Conservation (phyloP, 768 basidiomycete genomes). For the Tulasnella sp. region DNA sequence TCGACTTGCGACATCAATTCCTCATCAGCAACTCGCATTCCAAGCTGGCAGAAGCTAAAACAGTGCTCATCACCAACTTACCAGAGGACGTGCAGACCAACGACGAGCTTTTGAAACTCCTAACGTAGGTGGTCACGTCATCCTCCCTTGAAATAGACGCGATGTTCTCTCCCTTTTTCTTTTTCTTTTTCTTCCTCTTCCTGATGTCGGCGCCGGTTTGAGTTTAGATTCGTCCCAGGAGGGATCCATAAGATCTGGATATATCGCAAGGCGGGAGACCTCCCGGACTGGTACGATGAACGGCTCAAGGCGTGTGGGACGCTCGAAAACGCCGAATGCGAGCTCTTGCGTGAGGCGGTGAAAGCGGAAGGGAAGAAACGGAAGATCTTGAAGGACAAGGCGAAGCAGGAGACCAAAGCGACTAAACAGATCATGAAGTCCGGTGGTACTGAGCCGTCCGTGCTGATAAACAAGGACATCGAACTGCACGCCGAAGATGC, state of each 20-base stretch:
- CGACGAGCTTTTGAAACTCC: slow-evolving; percentile 51
- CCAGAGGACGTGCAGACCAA: slow-evolving; percentile 65
- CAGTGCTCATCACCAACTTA: slow-evolving; percentile 86
- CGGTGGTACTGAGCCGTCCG: slow-evolving; percentile 19
- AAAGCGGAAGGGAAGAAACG: slow-evolving; percentile 30
- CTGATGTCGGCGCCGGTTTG: neutral
- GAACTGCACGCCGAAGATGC: slow-evolving; percentile 22
- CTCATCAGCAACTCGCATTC: slow-evolving; percentile 66
- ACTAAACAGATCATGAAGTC: slow-evolving; percentile 20
- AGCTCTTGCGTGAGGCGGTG: slow-evolving; percentile 35
- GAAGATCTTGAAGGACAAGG: slow-evolving; percentile 30
- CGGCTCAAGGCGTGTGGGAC: slow-evolving; percentile 33
- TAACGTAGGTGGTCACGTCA: slow-evolving; percentile 31
- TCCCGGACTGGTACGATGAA: slow-evolving; percentile 30
- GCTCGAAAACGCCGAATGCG: slow-evolving; percentile 47
- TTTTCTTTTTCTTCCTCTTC: neutral
- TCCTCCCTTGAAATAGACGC: neutral
- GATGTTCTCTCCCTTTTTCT: neutral
- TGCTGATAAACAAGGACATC: neutral
- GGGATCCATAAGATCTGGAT: slow-evolving; percentile 61
- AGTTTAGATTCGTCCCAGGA: slow-evolving; percentile 47
- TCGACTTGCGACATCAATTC: slow-evolving; percentile 69
- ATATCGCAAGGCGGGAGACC: slow-evolving; percentile 39
- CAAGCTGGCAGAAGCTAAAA: slow-evolving; percentile 73
- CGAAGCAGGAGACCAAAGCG: slow-evolving; percentile 25